These are phyloP conservation scores for Aquanectria penicillioides DNA, from an alignment of 2,329 filamentous ascomycete genomes.

Conservation along the genomic window DNA sequence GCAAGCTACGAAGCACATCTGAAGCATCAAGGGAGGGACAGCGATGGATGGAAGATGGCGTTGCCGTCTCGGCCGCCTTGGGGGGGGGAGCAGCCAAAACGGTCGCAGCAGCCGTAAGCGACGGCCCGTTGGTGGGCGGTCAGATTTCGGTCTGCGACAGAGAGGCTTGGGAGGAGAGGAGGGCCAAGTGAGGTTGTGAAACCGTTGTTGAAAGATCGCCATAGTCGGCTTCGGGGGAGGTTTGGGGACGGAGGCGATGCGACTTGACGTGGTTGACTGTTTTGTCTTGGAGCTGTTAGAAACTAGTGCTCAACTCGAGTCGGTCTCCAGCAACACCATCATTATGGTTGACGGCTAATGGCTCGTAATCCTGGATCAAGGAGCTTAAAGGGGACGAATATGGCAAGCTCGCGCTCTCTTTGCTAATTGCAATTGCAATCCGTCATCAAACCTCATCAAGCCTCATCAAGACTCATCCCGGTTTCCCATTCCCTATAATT, in stretches of 20 bases:
- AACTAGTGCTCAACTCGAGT: too few relatives aligned
- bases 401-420: too few relatives aligned
- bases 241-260: too few relatives aligned
- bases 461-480: too few relatives aligned
- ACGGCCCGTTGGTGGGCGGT: background rate
- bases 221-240: slow-evolving; percentile 18
- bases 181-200: slow-evolving; percentile 5
- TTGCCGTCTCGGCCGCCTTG: slow-evolving; percentile 26
- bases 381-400: too few relatives aligned
- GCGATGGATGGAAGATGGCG: slow-evolving; percentile 30
- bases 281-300: too few relatives aligned
- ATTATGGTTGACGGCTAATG: too few relatives aligned
- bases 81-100: background rate
- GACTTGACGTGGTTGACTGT: background rate
- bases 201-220: slow-evolving; percentile 17
- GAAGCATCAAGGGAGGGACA: slow-evolving; percentile 32
- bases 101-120: background rate
- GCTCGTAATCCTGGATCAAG: too few relatives aligned
- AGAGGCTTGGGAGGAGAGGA: background rate
- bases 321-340: too few relatives aligned
- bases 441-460: too few relatives aligned
- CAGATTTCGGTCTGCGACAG: background rate
- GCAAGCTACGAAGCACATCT: slow-evolving; percentile 37
- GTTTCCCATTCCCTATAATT: too few relatives aligned
- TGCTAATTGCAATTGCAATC: too few relatives aligned